phyloP scores from a whole-genome alignment of 495 filamentous ascomycete genomes.

The Podospora bellae-mahoneyi region DNA sequence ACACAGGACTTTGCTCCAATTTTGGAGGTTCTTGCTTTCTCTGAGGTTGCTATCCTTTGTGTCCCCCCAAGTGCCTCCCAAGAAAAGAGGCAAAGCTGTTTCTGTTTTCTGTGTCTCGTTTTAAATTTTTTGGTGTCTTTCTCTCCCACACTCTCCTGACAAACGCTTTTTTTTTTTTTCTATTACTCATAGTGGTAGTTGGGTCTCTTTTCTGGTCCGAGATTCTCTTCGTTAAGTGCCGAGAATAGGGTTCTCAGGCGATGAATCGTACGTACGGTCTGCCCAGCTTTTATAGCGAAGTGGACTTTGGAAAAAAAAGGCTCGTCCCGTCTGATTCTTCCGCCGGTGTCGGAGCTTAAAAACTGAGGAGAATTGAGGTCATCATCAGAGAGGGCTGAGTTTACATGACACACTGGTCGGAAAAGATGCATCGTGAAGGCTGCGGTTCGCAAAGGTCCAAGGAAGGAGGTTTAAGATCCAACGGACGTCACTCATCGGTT shows the following conservation, averaged over 20 bases:
- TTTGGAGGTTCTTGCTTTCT: neutral
- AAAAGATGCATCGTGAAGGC: neutral
- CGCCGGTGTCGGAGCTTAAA: neutral
- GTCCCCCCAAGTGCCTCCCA: neutral
- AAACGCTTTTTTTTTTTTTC: neutral
- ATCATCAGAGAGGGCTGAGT: neutral
- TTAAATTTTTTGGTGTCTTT: neutral
- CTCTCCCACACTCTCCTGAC: neutral
- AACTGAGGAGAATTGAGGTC: neutral
- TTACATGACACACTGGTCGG: neutral
- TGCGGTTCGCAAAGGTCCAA: neutral
- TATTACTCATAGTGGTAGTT: neutral
- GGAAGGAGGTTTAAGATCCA: neutral
- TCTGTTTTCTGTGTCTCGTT: neutral
- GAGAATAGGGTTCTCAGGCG: neutral
- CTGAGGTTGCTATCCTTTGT: neutral
- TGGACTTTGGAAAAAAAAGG: neutral
- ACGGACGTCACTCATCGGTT: neutral
- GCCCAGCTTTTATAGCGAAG: neutral
- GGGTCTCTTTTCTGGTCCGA: neutral
- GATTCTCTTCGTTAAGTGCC: neutral
- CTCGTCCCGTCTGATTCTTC: neutral
- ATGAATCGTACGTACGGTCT: neutral
- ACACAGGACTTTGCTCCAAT: neutral
- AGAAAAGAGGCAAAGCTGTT: neutral